Conservation (phyloP, 805 yeast species). For the Nakazawaea laoshanensis region DNA sequence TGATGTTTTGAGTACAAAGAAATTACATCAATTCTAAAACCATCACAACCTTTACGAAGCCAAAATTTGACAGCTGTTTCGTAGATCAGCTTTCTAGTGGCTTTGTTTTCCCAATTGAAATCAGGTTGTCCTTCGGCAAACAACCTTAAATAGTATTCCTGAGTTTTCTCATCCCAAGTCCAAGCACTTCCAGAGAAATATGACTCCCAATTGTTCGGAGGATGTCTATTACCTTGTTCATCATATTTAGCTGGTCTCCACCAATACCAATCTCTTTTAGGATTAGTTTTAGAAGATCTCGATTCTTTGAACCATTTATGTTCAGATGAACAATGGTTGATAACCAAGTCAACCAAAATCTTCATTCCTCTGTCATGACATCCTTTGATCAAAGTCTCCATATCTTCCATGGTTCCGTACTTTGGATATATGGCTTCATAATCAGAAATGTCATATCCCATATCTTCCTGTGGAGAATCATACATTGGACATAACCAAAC, state of each 20-base stretch:
- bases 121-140: conserved; percentile 52
- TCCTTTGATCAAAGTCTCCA: conserved; percentile 37
- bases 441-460: conserved; percentile 55
- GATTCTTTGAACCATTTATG: conserved; percentile 55
- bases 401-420: conserved; percentile 47
- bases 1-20: conserved; percentile 41
- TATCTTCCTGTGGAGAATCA: conserved; percentile 52
- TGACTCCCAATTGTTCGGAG: conserved; percentile 51
- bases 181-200: conserved; percentile 49
- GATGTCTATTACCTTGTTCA: conserved; percentile 39
- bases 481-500: conserved; percentile 53
- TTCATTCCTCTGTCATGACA: conserved; percentile 41
- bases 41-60: conserved; percentile 49
- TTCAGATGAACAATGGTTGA: conserved; percentile 48
- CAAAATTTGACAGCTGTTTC: conserved; percentile 41
- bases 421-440: conserved; percentile 43
- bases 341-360: conserved; percentile 45
- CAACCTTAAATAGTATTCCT: conserved; percentile 46
- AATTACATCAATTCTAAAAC: conserved; percentile 51
- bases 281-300: conserved; percentile 36
- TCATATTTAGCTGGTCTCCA: conserved; percentile 45
- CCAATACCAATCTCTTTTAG: conserved; percentile 55
- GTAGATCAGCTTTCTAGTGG: conserved; percentile 29
- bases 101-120: conserved; percentile 51
- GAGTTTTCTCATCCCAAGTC: conserved; percentile 44